Evolutionary conservation across 1,139 yeast genomes (phyloP), one percentile per base, ranked within the genome.

Genomic region (Yamadazyma kanchanaburiensis): DNA sequence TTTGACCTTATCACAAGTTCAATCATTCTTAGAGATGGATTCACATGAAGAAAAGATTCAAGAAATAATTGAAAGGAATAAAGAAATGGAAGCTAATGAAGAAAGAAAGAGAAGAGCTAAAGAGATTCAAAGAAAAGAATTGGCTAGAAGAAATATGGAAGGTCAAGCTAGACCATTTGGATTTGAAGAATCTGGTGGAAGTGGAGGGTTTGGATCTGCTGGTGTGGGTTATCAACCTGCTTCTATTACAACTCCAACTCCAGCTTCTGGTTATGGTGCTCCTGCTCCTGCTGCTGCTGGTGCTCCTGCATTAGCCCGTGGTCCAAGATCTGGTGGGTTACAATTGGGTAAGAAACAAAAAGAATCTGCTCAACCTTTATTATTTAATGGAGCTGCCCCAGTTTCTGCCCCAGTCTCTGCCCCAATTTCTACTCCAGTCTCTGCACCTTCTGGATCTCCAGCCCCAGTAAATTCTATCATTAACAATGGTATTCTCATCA

Each of bases 41-140:
- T 84, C 95, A 23, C 97, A 91, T 53, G 98, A 94, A 61, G 99
- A 94, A 62, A 89, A 87, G 68, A 89, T 94, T 51, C 97, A 91
- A 66, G 97, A 94, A 57, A 89, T 91, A 53, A 91, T 94, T 49
- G 97, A 91, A 60, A 80, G 94, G 55, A 91, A 91, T 64, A 94
- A 91, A 64, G 98, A 91, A 63, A 70, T 87, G 53, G 98, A 91
- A 60, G 98, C 98, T 25, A 82, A 88, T 30, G 98, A 91, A 60
- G 96, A 91, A 60, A 82, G 97, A 60, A 91, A 89, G 65, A 84
- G 94, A 60, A 81, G 87, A 56, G 98, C 97, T 28, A 86, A 84
- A 60, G 96, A 91, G 59, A 83, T 94, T 42, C 96, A 89, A 52
- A 78, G 95, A 58, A 81, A 79, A 49, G 96, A 87, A 55, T 74